These are phyloP conservation scores for Clavaria fumosa DNA, from an alignment of 768 basidiomycete species.

Conservation along the genomic window DNA sequence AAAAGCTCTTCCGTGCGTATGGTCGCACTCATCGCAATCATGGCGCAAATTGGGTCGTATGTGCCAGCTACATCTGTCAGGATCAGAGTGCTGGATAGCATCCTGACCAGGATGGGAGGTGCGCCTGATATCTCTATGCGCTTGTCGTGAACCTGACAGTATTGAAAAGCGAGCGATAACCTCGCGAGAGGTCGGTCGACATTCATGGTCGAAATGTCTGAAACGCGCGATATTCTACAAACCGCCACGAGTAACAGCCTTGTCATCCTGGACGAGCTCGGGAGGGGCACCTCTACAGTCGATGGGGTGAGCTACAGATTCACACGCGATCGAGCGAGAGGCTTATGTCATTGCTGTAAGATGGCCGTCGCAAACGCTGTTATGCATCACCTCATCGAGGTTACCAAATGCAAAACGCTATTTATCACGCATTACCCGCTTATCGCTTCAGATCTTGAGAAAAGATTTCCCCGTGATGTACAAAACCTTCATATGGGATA, in stretches of 20 bases:
- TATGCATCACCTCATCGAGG: slow-evolving; percentile 49
- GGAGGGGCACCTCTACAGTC: slow-evolving; percentile 82
- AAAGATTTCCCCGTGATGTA: slow-evolving; percentile 40
- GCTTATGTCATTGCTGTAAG: slow-evolving; percentile 19
- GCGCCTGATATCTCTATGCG: slow-evolving; percentile 11
- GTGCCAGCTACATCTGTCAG: slow-evolving; percentile 69
- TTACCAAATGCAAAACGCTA: slow-evolving; percentile 51
- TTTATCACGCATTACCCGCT: slow-evolving; percentile 95
- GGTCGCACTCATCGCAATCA: slow-evolving; percentile 60
- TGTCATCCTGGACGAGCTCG: slow-evolving; percentile 83
- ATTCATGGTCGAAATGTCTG: slow-evolving; percentile 95
- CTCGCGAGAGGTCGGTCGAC: slow-evolving; percentile 76
- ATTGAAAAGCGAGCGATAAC: slow-evolving; percentile 62
- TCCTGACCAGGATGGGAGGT: slow-evolving; percentile 87
- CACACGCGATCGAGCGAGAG: not conserved
- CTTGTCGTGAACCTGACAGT: not conserved
- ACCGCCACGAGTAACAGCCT: slow-evolving; percentile 61
- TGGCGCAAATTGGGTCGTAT: slow-evolving; percentile 89
- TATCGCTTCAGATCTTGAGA: slow-evolving; percentile 54
- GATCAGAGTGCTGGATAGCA: slow-evolving; percentile 68
- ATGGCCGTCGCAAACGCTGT: slow-evolving; percentile 83
- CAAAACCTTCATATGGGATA: slow-evolving; percentile 85
- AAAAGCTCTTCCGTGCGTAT: slow-evolving; percentile 78
- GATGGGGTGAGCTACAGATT: slow-evolving; percentile 46
- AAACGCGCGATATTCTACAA: slow-evolving; percentile 80